Evolutionary conservation across 805 yeast genomes (phyloP).

Genomic region (Yamadazyma paraphyllophila): DNA sequence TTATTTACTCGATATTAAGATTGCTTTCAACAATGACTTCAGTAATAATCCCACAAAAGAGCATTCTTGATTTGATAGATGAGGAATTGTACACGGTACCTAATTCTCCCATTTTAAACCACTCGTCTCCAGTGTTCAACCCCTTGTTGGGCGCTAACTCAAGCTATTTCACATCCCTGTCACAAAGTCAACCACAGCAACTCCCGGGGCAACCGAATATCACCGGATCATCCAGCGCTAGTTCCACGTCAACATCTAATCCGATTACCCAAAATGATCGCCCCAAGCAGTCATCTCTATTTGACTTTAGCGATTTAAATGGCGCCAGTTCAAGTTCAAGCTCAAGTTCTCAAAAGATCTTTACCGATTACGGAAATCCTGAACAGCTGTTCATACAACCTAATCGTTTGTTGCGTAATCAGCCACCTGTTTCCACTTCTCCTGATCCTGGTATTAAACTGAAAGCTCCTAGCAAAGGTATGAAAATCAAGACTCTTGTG

Average conservation of each 20-base stretch:
- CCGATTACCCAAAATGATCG: neutral
- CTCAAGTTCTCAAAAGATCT: slow-evolving; percentile 11
- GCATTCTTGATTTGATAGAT: slow-evolving; percentile 58
- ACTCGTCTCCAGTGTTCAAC: slow-evolving; percentile 12
- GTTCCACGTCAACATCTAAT: neutral
- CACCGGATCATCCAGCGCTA: too few species aligned
- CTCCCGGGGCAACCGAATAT: neutral
- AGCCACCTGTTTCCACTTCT: neutral
- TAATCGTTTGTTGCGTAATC: slow-evolving; percentile 5
- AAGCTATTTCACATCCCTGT: slow-evolving; percentile 4
- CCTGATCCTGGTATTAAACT: neutral
- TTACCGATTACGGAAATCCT: slow-evolving; percentile 16
- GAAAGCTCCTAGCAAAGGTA: slow-evolving; percentile 1
- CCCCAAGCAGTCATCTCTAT: neutral
- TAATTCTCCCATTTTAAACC: slow-evolving; percentile 18
- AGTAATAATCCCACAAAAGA: slow-evolving; percentile 52
- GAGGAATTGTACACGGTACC: slow-evolving; percentile 53
- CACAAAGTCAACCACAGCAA: neutral
- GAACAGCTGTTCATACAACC: slow-evolving; percentile 16
- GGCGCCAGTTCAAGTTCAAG: neutral
- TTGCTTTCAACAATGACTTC: slow-evolving; percentile 34
- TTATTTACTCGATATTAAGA: too few species aligned
- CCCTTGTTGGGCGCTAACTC: slow-evolving; percentile 5
- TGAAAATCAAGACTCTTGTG: slow-evolving; percentile 26
- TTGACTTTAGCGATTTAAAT: neutral